Conservation (phyloP, 352 stramenopile species). For the Chloridella minuta region DNA sequence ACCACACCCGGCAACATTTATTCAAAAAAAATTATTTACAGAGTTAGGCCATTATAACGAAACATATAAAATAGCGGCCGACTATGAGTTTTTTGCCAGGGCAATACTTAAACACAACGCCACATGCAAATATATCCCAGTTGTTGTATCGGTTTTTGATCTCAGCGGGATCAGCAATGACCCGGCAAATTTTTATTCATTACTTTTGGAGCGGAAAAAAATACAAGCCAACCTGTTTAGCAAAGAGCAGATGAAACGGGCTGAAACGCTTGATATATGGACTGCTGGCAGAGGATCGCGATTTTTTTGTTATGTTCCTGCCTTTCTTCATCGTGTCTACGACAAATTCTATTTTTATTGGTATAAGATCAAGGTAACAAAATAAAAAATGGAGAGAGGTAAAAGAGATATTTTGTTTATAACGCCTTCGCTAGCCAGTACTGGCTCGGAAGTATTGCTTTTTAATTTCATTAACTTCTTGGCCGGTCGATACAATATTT, state of each 20-base stretch:
- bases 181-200: background rate
- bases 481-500: background rate
- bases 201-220: background rate
- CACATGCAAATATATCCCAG: background rate
- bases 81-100: background rate
- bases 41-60: background rate
- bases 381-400: background rate
- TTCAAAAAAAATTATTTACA: conserved; percentile 3
- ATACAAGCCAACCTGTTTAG: background rate
- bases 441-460: background rate
- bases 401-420: background rate
- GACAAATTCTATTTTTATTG: background rate
- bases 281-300: background rate
- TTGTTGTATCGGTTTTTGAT: background rate
- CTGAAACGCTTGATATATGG: background rate
- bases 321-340: background rate
- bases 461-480: background rate
- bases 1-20: background rate
- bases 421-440: background rate
- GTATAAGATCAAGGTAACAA: background rate
- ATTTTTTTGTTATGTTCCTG: background rate
- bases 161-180: background rate
- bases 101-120: background rate
- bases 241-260: background rate
- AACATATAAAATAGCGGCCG: background rate